Evolutionary conservation across 805 yeast species (phyloP), one percentile per base, ranked within the genome.

Genomic region (Monosporozyma aerobia): DNA sequence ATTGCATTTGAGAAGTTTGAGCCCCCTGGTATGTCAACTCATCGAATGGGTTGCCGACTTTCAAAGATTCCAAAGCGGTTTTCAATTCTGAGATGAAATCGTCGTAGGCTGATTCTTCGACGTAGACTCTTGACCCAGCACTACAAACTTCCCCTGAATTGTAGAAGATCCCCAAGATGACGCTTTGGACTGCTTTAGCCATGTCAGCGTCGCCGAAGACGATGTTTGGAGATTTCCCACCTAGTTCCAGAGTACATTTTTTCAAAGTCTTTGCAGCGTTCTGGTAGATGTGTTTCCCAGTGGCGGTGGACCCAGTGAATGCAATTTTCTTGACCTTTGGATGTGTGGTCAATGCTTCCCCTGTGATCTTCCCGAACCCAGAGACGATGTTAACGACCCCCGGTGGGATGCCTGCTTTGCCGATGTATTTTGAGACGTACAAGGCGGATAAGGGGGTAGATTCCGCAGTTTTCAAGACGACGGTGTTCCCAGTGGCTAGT

Each of bases 141-240:
- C 90, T 85, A 74, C 98, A 90, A 54, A 88, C 90, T 75, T 92
- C 96, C 73, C 98, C 98, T 65, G 90, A 83, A 78, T 90, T 90
- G 79, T 80, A 88, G 77, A 84, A 88, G 66, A 90, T 90, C 70
- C 96, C 97, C 53, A 78, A 68, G 54, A 86, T 77, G 60, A 89
- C 82, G 77, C 82, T 80, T 61, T 83, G 77, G 50, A 87, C 85
- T 50, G 97, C 87, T 63, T 77, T 76, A 52, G 83, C 82, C 54
- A 90, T 68, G 69, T 90, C 82, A 53, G 92, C 90, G 67, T 90
- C 97, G 64, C 84, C 83, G 67, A 86, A 89, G 49, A 90, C 83
- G 60, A 90, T 82, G 71, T 86, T 83, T 64, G 98, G 96, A 35
- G 97, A 90, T 76, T 90, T 90, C 68, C 98, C 98, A 67, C 98